Evolutionary conservation across 2,329 filamentous ascomycete species (phyloP).

Genomic region (Cadophora sp.): DNA sequence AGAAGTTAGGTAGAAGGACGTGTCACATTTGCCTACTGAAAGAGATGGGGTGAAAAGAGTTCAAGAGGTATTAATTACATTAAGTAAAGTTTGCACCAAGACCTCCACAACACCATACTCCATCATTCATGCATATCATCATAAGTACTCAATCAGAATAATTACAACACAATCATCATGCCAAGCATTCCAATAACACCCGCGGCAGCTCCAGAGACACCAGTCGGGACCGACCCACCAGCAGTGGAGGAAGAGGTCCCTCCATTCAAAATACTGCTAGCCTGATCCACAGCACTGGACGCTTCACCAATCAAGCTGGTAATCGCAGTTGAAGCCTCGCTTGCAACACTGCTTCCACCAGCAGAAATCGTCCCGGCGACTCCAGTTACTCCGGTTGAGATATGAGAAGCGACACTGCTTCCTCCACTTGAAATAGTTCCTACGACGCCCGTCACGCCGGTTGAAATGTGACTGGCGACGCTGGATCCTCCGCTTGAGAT

Average conservation of each 20-base stretch:
- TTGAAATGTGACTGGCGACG: slow-evolving; percentile 15
- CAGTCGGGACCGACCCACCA: slow-evolving; percentile 22
- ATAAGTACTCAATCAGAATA: not conserved
- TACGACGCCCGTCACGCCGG: not conserved
- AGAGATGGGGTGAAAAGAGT: not conserved
- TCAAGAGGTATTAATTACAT: not conserved
- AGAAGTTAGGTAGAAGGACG: too few species aligned
- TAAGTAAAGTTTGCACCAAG: slow-evolving; percentile 6
- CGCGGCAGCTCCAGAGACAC: slow-evolving; percentile 24
- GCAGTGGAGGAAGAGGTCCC: slow-evolving; percentile 23
- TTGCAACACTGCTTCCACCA: slow-evolving; percentile 17
- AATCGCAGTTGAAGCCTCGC: slow-evolving; percentile 11
- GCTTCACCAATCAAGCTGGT: slow-evolving; percentile 14
- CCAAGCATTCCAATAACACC: slow-evolving; percentile 30
- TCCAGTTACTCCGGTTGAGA: slow-evolving; percentile 1
- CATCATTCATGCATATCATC: slow-evolving; percentile 4
- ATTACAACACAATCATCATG: slow-evolving; percentile 29
- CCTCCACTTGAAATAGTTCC: slow-evolving; percentile 14
- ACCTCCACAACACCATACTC: slow-evolving; percentile 1
- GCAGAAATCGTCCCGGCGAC: slow-evolving; percentile 5
- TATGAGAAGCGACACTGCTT: slow-evolving; percentile 8
- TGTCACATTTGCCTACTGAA: too few species aligned
- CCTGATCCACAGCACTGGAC: slow-evolving; percentile 6
- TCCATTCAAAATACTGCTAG: slow-evolving; percentile 6
- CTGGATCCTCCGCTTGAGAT: slow-evolving; percentile 19